These are phyloP conservation scores for Carpinus fangiana DNA, from an alignment of 306 rosid species.

Conservation along the genomic window DNA sequence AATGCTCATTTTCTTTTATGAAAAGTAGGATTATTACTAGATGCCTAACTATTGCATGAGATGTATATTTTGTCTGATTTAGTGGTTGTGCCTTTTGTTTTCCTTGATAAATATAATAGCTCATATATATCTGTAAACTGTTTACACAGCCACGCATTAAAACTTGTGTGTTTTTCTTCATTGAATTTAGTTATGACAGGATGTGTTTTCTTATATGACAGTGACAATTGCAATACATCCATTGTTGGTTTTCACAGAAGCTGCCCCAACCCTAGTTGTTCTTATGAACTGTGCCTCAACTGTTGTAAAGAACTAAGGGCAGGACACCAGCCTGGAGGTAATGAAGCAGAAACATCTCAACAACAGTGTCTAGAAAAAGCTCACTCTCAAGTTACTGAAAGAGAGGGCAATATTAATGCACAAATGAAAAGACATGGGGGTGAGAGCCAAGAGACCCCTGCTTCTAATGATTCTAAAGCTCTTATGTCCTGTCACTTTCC, in stretches of 20 bases:
- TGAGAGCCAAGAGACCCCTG: slow-evolving; percentile 31
- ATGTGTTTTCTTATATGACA: slow-evolving; percentile 28
- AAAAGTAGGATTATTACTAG: not conserved
- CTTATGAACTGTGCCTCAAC: slow-evolving; percentile 61
- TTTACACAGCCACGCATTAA: too few relatives aligned
- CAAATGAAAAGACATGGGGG: slow-evolving; percentile 28
- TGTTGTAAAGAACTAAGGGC: slow-evolving; percentile 58
- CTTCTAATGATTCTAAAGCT: slow-evolving; percentile 21
- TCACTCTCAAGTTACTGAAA: too few relatives aligned
- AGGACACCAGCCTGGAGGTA: slow-evolving; percentile 35
- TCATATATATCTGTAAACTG: too few relatives aligned
- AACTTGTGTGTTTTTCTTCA: too few relatives aligned
- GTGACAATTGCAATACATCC: slow-evolving; percentile 72
- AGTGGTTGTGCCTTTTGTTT: not conserved
- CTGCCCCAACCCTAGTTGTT: slow-evolving; percentile 57
- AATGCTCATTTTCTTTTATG: not conserved
- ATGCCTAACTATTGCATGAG: not conserved
- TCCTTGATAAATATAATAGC: too few relatives aligned
- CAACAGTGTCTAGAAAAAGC: slow-evolving; percentile 6
- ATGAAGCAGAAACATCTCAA: slow-evolving; percentile 42
- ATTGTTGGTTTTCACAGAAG: slow-evolving; percentile 70
- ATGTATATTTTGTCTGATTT: not conserved
- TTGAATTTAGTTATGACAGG: too few relatives aligned
- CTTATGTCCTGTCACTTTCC: slow-evolving; percentile 22
- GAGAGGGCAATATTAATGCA: too few relatives aligned